Evolutionary conservation across 768 basidiomycete genomes (phyloP).

Genomic region (Dentipellis sp.): DNA sequence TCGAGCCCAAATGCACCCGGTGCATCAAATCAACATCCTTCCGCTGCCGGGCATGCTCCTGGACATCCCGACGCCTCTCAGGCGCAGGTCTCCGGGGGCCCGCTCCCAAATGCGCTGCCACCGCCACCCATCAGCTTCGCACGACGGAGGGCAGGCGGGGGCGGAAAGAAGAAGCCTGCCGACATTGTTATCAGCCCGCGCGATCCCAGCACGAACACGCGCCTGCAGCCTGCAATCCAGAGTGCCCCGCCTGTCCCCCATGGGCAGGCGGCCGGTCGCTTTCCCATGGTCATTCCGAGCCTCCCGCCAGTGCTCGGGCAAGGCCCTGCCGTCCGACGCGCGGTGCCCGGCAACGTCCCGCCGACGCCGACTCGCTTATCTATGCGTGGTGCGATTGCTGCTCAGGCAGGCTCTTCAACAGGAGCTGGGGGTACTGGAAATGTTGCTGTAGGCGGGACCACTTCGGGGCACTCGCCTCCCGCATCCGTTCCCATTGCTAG

Average conservation of each 20-base stretch:
- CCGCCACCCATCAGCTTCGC: conserved; percentile 74
- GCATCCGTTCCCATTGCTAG: conserved; percentile 62
- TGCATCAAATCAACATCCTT: conserved; percentile 19
- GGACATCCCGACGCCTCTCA: conserved; percentile 1
- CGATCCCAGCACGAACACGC: conserved; percentile 29
- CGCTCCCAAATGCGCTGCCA: conserved; percentile 38
- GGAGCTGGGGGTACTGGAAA: neutral
- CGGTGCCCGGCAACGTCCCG: conserved; percentile 11
- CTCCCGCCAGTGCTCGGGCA: conserved; percentile 11
- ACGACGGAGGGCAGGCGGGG: conserved; percentile 60
- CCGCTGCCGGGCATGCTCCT: conserved; percentile 5
- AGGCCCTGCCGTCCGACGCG: conserved; percentile 5
- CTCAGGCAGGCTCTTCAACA: conserved; percentile 6
- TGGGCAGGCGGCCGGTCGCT: conserved; percentile 35
- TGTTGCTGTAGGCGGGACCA: neutral
- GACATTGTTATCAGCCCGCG: conserved; percentile 73
- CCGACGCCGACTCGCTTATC: conserved; percentile 14
- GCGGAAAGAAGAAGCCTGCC: conserved; percentile 57
- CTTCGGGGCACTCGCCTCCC: conserved; percentile 25
- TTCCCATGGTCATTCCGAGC: conserved; percentile 11
- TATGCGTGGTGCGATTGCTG: conserved; percentile 17
- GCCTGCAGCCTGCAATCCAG: conserved; percentile 52
- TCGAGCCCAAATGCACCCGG: conserved; percentile 12
- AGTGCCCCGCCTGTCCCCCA: conserved; percentile 50
- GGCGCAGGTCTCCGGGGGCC: neutral